Conservation (phyloP, 768 basidiomycete genomes). For the Termitomyces eurrhizus region DNA sequence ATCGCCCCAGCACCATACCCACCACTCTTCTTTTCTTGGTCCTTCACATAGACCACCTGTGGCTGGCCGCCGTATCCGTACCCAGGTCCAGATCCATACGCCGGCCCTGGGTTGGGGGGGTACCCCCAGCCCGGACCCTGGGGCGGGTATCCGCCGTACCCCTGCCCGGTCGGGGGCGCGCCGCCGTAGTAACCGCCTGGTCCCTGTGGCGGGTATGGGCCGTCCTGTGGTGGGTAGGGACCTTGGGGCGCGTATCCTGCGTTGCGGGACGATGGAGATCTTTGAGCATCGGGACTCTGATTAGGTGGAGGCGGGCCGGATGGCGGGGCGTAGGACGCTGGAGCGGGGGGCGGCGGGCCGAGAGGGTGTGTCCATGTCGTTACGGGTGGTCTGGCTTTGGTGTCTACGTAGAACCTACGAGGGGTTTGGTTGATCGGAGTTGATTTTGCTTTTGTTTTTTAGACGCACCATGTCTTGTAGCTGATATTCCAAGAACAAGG, state of each 20-base stretch:
- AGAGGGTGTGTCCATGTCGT: slow-evolving; percentile 70
- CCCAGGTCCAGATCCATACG: neutral
- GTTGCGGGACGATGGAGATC: neutral
- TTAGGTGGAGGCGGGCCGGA: slow-evolving; percentile 43
- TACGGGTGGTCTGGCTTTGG: slow-evolving; percentile 53
- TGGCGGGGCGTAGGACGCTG: slow-evolving; percentile 38
- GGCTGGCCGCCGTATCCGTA: slow-evolving; percentile 17
- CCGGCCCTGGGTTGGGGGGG: neutral
- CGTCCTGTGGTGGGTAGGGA: neutral
- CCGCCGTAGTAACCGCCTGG: slow-evolving; percentile 9
- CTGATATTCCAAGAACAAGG: slow-evolving; percentile 26
- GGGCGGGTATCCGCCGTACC: neutral
- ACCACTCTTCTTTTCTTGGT: slow-evolving; percentile 30
- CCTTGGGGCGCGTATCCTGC: slow-evolving; percentile 12
- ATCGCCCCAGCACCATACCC: slow-evolving; percentile 11
- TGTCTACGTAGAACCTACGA: slow-evolving; percentile 76
- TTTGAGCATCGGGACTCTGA: slow-evolving; percentile 18
- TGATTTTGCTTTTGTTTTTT: neutral
- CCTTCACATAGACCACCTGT: slow-evolving; percentile 37
- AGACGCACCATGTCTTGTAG: slow-evolving; percentile 61
- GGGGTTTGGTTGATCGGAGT: neutral
- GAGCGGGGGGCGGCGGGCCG: slow-evolving; percentile 34
- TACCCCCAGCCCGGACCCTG: neutral
- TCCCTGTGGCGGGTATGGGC: neutral
- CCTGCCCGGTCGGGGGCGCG: neutral